Percentiles rank a stretch among this genome's conserved stretches.
phyloP scores from a whole-genome alignment of 768 basidiomycete species.

The Tulasnella sp. region DNA sequence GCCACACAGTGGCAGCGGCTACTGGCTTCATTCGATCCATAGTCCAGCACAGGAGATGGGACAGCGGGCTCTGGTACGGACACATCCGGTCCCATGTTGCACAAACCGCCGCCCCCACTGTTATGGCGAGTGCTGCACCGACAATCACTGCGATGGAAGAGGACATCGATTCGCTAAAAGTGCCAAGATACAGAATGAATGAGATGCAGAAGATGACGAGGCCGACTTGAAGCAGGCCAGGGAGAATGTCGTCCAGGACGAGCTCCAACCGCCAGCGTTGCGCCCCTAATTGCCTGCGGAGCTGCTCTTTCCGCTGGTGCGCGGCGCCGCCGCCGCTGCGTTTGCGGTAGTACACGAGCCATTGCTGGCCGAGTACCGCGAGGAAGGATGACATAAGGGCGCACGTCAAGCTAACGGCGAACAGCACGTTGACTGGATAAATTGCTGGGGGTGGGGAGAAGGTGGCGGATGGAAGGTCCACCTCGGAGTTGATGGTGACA shows the following conservation, averaged over 20 bases:
- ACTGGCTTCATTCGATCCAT: background rate
- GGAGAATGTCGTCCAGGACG: background rate
- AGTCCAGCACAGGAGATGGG: background rate
- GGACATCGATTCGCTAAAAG: background rate
- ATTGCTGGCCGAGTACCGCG: background rate
- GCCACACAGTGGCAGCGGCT: background rate
- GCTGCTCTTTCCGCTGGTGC: background rate
- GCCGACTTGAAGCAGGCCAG: background rate
- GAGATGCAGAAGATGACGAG: background rate
- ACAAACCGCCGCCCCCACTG: background rate
- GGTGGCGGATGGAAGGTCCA: background rate
- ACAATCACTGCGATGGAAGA: background rate
- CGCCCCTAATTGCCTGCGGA: background rate
- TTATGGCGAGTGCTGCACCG: background rate
- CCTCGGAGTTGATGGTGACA: background rate
- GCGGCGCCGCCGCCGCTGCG: background rate
- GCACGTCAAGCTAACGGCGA: background rate
- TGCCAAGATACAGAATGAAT: background rate
- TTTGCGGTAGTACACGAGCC: background rate
- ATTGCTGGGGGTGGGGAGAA: background rate
- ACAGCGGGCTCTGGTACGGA: background rate
- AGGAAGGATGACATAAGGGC: background rate
- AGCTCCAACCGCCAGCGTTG: background rate
- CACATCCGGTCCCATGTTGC: slow-evolving; percentile 4
- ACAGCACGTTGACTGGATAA: background rate